Base-by-base conservation (phyloP, 192 early-diverging fungal genomes). In the Backusella circina region DNA sequence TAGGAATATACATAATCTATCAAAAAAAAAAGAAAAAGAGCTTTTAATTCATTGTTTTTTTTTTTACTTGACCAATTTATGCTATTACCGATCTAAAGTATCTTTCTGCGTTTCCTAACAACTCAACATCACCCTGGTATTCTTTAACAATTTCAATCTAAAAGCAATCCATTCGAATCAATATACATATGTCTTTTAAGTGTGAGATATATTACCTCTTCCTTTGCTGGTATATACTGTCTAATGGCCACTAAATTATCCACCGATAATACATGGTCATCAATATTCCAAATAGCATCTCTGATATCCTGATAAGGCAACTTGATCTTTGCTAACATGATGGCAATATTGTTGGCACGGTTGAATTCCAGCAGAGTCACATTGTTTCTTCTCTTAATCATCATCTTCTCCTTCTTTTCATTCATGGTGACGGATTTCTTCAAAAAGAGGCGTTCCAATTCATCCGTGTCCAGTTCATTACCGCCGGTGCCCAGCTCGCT, bases 291-390 rank as follows among this genome's bases (percentile, higher is more conserved):
- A 57, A 88, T 77, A 16, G 87, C 82, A 21, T 83, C 67, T 12
- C 84, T 81, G 26, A 88, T 88, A 9, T 86, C 87, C 47, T 83
- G 78, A 64, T 86, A 88, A 7, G 84, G 54, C 44, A 84, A 26
- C 65, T 87, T 86, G 70, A 88, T 83, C 10, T 82, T 76, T 9
- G 81, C 80, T n/a, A 88, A 66, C 85, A 86, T 88, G 30, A 88
- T 86, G 18, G 84, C 87, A 69, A 88, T 88, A 33, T 88, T 88
- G 76, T 88, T 88, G 13, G 87, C 87, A 4, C 87, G 85, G 68
- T 79, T 88, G 39, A 84, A 80, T 35, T 82, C 84, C 12, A 88
- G 72, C 47, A 88, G 67, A 36, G 84, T 88, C 16, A 81, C 72
- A n/a, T 75, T 35, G 15, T 75, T 61, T 51, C 74, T 61, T 51